Evolutionary conservation across 768 basidiomycete species (phyloP).

Genomic region (Podaxis mareebaensis): DNA sequence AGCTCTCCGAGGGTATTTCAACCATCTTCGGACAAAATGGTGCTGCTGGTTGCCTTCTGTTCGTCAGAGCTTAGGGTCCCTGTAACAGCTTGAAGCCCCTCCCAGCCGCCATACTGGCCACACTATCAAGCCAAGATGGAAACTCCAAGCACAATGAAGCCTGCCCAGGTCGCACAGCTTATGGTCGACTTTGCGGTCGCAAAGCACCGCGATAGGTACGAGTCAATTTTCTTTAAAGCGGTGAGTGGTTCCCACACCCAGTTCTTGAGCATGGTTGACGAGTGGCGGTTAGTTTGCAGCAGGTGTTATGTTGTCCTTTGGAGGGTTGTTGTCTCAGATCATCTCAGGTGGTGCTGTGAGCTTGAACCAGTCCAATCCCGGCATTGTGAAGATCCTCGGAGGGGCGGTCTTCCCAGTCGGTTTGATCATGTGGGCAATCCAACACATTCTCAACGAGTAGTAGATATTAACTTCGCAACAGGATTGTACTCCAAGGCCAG

Average conservation of each 20-base stretch:
- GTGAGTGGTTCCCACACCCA: conserved; percentile 37
- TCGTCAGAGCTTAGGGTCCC: background rate
- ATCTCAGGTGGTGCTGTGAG: conserved; percentile 58
- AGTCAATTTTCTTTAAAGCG: conserved; percentile 66
- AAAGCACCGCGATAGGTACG: conserved; percentile 66
- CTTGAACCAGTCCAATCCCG: conserved; percentile 56
- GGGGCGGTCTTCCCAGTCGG: conserved; percentile 78
- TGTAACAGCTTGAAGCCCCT: background rate
- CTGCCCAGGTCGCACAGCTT: conserved; percentile 54
- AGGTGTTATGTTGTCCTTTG: conserved; percentile 75
- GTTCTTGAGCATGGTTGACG: background rate
- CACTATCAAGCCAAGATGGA: conserved; percentile 20
- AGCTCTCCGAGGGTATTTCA: background rate
- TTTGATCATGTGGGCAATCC: conserved; percentile 63
- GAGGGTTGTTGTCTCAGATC: conserved; percentile 63
- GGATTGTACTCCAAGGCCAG: conserved; percentile 72
- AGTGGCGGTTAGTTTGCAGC: conserved; percentile 53
- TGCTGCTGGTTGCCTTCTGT: background rate
- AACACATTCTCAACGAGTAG: background rate
- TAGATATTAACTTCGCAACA: conserved; percentile 24
- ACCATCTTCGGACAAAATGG: background rate
- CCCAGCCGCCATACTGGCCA: background rate
- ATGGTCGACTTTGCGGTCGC: conserved; percentile 57
- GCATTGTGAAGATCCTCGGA: conserved; percentile 63
- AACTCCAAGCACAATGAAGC: conserved; percentile 49